A percentile compares a stretch with the other conserved stretches of the same genome.
Conservation (phyloP, 352 stramenopile genomes). For the Blastocystis sp. region DNA sequence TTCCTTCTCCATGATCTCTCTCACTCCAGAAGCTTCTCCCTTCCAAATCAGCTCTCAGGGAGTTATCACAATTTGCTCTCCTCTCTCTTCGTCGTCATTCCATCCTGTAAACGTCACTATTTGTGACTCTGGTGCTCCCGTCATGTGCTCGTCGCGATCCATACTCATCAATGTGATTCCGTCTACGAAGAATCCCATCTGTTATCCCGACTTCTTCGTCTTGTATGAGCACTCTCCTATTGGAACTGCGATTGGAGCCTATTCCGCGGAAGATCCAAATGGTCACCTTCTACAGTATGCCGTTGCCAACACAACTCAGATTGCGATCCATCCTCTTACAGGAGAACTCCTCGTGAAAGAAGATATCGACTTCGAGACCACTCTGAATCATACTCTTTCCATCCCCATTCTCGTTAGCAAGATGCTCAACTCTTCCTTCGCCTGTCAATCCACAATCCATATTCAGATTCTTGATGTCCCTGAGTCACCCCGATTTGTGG, state of each 20-base stretch:
- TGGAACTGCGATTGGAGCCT: not conserved
- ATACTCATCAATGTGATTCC: not conserved
- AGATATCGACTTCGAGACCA: conserved; percentile 18
- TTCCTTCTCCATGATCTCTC: not conserved
- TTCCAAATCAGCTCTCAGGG: not conserved
- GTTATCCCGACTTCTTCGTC: not conserved
- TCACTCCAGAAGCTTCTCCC: not conserved
- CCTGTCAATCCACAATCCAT: not conserved
- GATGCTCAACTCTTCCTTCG: not conserved
- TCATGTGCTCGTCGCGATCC: not conserved
- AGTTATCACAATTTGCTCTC: not conserved
- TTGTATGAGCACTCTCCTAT: not conserved
- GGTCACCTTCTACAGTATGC: not conserved
- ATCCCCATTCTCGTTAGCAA: not conserved
- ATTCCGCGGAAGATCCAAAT: not conserved
- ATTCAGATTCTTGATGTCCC: not conserved
- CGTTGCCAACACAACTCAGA: not conserved
- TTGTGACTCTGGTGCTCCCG: conserved; percentile 4
- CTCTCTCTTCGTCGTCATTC: not conserved
- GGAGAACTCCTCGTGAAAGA: not conserved
- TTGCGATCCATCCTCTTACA: not conserved
- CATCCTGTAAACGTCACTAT: not conserved
- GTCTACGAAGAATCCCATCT: not conserved
- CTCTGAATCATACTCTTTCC: not conserved
- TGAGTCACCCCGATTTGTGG: not conserved